phyloP scores from a whole-genome alignment of 2,329 filamentous ascomycete genomes.

The Colletotrichum karsti region DNA sequence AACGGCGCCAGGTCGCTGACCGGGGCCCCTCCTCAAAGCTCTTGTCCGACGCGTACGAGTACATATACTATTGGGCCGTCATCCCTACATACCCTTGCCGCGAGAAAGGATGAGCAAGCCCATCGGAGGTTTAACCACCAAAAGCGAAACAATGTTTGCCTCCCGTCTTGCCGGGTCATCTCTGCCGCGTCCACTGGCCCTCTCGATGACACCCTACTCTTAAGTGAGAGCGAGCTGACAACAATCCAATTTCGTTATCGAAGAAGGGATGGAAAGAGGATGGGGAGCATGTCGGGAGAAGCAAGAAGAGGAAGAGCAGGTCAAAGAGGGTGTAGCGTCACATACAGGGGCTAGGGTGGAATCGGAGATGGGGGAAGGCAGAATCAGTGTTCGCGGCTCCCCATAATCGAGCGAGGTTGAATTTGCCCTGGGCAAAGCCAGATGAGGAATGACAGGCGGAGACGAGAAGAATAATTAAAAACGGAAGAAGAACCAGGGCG shows the following conservation, averaged over 20 bases:
- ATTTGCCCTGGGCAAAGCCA: not conserved
- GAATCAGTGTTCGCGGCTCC: not conserved
- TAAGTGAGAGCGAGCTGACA: not conserved
- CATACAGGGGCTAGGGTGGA: not conserved
- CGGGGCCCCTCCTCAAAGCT: not conserved
- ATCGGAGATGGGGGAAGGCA: not conserved
- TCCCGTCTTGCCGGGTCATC: conserved; percentile 11
- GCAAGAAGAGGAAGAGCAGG: not conserved
- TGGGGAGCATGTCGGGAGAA: not conserved
- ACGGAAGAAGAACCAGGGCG: not conserved
- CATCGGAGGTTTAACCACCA: conserved; percentile 11
- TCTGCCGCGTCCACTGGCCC: conserved; percentile 4
- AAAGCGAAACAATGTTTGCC: conserved; percentile 24
- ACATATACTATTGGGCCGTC: too few species aligned
- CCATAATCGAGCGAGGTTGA: conserved; percentile 13
- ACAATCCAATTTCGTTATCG: not conserved
- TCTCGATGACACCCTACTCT: not conserved
- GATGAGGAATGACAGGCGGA: not conserved
- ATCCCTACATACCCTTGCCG: conserved; percentile 10
- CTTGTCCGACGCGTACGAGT: not conserved
- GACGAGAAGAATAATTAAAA: not conserved
- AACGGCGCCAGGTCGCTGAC: not conserved
- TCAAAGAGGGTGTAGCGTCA: not conserved
- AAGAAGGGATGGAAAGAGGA: not conserved
- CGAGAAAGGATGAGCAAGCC: not conserved